Conservation (phyloP, 805 yeast genomes). For the Sungouiozyma intestinalis region DNA sequence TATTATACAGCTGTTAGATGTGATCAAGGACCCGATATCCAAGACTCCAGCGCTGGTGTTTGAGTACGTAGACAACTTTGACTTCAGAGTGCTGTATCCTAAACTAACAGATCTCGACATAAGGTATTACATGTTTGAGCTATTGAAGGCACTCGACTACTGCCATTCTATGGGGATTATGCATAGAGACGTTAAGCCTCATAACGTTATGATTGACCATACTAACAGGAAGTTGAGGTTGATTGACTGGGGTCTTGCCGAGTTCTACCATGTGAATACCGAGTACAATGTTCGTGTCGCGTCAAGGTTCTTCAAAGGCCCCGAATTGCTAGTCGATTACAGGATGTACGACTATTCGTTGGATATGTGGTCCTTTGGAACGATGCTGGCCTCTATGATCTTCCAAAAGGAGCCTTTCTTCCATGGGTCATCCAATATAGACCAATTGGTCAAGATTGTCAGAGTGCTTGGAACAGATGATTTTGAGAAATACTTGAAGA, state of each 20-base stretch:
- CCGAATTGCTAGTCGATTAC: slow-evolving; percentile 77
- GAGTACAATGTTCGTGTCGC: slow-evolving; percentile 93
- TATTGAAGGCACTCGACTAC: slow-evolving; percentile 75
- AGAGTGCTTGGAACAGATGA: slow-evolving; percentile 82
- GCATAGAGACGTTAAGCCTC: slow-evolving; percentile 94
- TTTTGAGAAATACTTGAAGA: slow-evolving; percentile 53
- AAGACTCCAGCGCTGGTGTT: slow-evolving; percentile 83
- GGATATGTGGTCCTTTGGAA: slow-evolving; percentile 91
- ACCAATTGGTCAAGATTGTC: slow-evolving; percentile 83
- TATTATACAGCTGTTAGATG: slow-evolving; percentile 64
- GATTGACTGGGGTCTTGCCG: slow-evolving; percentile 95
- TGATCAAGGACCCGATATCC: slow-evolving; percentile 68
- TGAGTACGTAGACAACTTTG: slow-evolving; percentile 74
- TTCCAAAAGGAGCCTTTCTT: slow-evolving; percentile 89
- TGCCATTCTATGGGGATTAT: slow-evolving; percentile 92
- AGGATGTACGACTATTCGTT: slow-evolving; percentile 85
- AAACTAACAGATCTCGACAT: slow-evolving; percentile 66
- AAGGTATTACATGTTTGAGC: slow-evolving; percentile 71
- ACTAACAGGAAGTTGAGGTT: slow-evolving; percentile 55
- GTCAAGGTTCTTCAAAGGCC: slow-evolving; percentile 87
- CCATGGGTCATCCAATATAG: slow-evolving; percentile 83
- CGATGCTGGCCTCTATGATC: slow-evolving; percentile 82
- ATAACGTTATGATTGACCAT: slow-evolving; percentile 91
- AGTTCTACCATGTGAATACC: slow-evolving; percentile 79
- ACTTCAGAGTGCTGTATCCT: slow-evolving; percentile 73